Percentiles rank a stretch among this genome's conserved stretches.
Evolutionary conservation across 108 stramenopile genomes (phyloP).

Genomic region (Epithemia pelagica): DNA sequence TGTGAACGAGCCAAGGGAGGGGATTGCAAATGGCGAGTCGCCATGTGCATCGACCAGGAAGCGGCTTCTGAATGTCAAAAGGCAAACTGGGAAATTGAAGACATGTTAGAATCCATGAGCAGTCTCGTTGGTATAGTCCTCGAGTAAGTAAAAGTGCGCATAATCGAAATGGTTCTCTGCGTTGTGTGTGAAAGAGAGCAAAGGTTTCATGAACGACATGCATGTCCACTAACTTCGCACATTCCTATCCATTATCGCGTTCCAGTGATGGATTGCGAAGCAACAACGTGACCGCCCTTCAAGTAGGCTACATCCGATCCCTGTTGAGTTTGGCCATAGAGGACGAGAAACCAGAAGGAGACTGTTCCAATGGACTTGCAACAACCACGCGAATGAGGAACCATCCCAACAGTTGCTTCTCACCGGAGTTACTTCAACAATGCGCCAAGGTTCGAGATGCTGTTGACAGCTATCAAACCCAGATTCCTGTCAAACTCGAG

Average conservation of each 20-base stretch:
- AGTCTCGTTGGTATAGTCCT: neutral
- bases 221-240: no score
- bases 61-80: slow-evolving; percentile 3
- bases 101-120: neutral
- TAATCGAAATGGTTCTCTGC: no score
- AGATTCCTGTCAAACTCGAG: slow-evolving; percentile 3
- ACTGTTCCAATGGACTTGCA: slow-evolving; percentile 2
- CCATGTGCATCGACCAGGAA: slow-evolving; percentile 3
- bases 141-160: slow-evolving; percentile 1
- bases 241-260: no score
- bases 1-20: neutral
- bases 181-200: no score
- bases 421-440: neutral
- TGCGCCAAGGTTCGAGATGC: neutral
- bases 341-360: slow-evolving; percentile 7
- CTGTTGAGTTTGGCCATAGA: slow-evolving; percentile 6
- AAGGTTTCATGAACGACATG: no score
- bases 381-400: neutral
- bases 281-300: slow-evolving; percentile 1
- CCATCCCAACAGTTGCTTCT: neutral
- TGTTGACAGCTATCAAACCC: neutral
- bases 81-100: slow-evolving; percentile 5
- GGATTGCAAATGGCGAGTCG: neutral
- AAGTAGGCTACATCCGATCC: neutral
- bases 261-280: no score